Evolutionary conservation across 305 asterid genomes (phyloP).

Genomic region (Fraxinus dipetala): DNA sequence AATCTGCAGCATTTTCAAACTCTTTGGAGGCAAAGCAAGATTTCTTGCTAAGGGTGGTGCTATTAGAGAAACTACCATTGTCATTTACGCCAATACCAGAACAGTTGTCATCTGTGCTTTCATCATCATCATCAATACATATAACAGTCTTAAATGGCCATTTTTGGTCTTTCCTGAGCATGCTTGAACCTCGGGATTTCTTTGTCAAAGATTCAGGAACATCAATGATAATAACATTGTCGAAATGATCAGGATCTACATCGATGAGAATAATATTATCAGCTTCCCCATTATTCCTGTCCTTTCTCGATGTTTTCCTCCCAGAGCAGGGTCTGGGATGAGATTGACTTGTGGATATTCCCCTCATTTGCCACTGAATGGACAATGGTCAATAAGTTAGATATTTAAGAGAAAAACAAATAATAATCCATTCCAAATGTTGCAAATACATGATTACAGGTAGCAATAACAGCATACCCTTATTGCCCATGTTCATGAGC

Average conservation of each 20-base stretch:
- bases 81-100: constrained; percentile 27
- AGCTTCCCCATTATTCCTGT: constrained; percentile 36
- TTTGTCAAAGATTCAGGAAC: constrained; percentile 47
- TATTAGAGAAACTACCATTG: constrained; percentile 22
- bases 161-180: constrained; percentile 32
- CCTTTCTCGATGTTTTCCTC: constrained; percentile 47
- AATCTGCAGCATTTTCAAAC: constrained; percentile 26
- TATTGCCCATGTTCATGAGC: neutral
- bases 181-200: constrained; percentile 31
- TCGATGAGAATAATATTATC: constrained; percentile 60
- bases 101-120: constrained; percentile 26
- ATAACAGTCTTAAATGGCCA: constrained; percentile 42
- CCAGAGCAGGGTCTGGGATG: constrained; percentile 43
- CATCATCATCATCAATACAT: constrained; percentile 85
- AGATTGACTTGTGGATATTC: constrained; percentile 40
- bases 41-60: constrained; percentile 45
- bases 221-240: constrained; percentile 57
- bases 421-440: neutral
- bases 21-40: constrained; percentile 25
- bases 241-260: constrained; percentile 45
- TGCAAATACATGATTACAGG: neutral
- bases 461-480: neutral
- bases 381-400: constrained; percentile 7
- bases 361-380: constrained; percentile 48
- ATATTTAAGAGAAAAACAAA: neutral